Conservation (phyloP, 257 asterid genomes). For the Primulina eburnea region DNA sequence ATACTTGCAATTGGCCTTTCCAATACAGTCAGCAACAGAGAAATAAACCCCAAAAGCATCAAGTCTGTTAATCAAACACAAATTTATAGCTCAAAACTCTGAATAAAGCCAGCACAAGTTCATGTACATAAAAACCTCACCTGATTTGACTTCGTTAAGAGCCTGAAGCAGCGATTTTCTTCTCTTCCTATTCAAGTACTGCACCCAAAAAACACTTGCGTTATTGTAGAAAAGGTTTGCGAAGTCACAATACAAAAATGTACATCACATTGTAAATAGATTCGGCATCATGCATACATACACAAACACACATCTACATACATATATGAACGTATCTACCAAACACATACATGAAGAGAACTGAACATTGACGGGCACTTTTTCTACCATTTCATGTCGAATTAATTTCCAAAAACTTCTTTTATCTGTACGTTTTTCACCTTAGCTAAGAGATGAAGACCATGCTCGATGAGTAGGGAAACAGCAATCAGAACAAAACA, state of each 20-base stretch:
- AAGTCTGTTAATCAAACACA: slow-evolving; percentile 41
- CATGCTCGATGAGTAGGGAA: slow-evolving; percentile 62
- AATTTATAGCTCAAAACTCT: background rate
- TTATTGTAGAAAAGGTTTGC: background rate
- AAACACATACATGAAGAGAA: no score
- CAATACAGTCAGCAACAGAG: slow-evolving; percentile 52
- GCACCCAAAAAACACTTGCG: slow-evolving; percentile 14
- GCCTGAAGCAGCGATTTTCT: slow-evolving; percentile 53
- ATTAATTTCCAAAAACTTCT: no score
- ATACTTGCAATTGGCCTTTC: slow-evolving; percentile 52
- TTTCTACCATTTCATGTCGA: background rate
- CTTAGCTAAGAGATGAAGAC: slow-evolving; percentile 62
- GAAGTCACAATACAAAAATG: background rate
- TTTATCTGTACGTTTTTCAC: slow-evolving; percentile 22
- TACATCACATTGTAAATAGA: background rate
- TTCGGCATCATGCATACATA: background rate
- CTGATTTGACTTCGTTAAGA: slow-evolving; percentile 58
- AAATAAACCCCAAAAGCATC: slow-evolving; percentile 76
- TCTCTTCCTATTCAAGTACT: slow-evolving; percentile 59
- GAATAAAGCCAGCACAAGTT: background rate
- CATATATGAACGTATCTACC: no score
- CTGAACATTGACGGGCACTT: background rate
- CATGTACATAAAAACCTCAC: slow-evolving; percentile 19
- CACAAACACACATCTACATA: no score
- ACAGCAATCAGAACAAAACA: slow-evolving; percentile 46